Base-by-base conservation (phyloP, 2,329 filamentous ascomycete species). In the Myriosclerotinia duriaeana region DNA sequence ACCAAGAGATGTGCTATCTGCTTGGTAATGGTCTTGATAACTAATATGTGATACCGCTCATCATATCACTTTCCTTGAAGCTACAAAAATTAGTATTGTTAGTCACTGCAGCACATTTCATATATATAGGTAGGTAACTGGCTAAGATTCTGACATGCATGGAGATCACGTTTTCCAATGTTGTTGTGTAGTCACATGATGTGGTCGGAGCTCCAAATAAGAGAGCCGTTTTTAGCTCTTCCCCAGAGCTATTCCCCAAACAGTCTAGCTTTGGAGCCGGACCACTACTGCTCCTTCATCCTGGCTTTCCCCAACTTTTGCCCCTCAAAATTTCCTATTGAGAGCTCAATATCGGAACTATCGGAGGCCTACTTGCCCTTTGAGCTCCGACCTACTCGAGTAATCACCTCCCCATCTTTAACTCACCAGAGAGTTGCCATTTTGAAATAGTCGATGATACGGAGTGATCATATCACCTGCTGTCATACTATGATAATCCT, bases 101-200 rank as follows among this genome's bases (percentile, higher is more conserved):
- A 12, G 12, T 50, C 30, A 15, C 30, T 60, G 56, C 14, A 15
- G 12, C 14, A 50, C 30, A 22, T 26, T 3, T 9, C 30, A 34
- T 34, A 34, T 34, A 34, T 34, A 34, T 34, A 34, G 30, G 2
- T 34, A 34, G 20, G 36, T 22, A 48, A 12, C 56, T 22, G 34
- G 34, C 17, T 22, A 11, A 17, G 20, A 22, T 20, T 36, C 38
- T 46, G 38, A 46, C 52, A 38, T 14, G 61, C 50, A 46, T 53
- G 30, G 15, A 60, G 30, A 56, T 64, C 61, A 64, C 61, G 61
- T 64, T 56, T 46, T 11, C 3, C 1, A 12, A 1, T 11, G 17
- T 20, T 50, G 30, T 8, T 8, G 3, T 3, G 2, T 12, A 6
- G 5, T 64, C 50, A 56, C 52, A 44, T 64, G 52, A 56, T 26